Base-by-base conservation (phyloP, 2,329 filamentous ascomycete species). In the Pseudogymnoascus sp. region DNA sequence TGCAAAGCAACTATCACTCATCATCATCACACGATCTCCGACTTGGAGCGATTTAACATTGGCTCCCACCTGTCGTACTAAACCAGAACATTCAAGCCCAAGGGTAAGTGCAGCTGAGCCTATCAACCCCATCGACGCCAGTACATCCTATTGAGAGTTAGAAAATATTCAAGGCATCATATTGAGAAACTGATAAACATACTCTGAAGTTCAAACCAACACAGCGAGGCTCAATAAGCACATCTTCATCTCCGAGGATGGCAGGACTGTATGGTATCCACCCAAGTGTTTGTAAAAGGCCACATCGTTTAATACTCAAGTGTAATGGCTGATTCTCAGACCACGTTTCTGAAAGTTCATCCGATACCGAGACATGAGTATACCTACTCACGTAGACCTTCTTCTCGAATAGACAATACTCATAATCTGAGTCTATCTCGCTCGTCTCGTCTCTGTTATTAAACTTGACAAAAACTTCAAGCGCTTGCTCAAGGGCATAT, bases 101-200 rank as follows among this genome's bases (percentile, higher is more conserved):
- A 50, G 19, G 44, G 19, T 68, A 37, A 81, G 76, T 4, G 77
- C 78, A 2, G 70, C 61, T 2, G 65, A 62, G 19, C 81, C 69
- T 2, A 21, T 29, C 26, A 29, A 23, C 13, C 19, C 44, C 19
- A 29, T 29, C 10, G 19, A 23, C 26, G 70, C 74, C 38, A 69
- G 61, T 21, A 37, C 35, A 37, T 37, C 35, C 35, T 37, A 1
- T 4, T n/a, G 4, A 37, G 35, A 37, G 35, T 37, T 37, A 37
- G 35, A 37, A 5, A 37, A 37, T n/a, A 37, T 37, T n/a, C 35
- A 37, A 4, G 35, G 35, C 1, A 1, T 37, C 35, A 37, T 15
- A 7, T 7, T 31, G 29, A 37, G 6, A n/a, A n/a, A 13, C 7
- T 37, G 35, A n/a, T 37, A 37, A 37, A n/a, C 35, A 37, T 37